Conservation (phyloP, 305 asterid genomes). For the Fraxinus paxiana region DNA sequence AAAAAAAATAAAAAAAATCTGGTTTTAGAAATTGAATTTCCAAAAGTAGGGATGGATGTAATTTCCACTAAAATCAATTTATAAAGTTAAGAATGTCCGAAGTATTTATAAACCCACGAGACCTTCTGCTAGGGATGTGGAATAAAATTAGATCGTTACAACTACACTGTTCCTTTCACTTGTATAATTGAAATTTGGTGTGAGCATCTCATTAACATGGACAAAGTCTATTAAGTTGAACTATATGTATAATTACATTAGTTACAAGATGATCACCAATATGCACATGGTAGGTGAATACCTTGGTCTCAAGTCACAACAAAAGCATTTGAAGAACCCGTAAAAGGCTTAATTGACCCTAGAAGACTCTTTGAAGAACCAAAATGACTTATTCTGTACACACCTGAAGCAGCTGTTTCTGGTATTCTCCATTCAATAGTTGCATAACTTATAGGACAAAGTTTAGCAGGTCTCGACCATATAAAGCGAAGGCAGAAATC, state of each 20-base stretch:
- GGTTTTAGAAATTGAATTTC: no score
- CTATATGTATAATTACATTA: not conserved
- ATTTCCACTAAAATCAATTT: not conserved
- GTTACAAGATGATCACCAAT: not conserved
- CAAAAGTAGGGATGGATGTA: no score
- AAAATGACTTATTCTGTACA: slow-evolving; percentile 76
- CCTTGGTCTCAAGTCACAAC: slow-evolving; percentile 50
- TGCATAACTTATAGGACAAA: slow-evolving; percentile 69
- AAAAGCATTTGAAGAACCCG: slow-evolving; percentile 87
- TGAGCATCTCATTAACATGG: not conserved
- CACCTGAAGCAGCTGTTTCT: slow-evolving; percentile 62
- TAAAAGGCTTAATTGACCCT: slow-evolving; percentile 73
- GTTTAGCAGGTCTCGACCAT: slow-evolving; percentile 83
- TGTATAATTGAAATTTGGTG: not conserved
- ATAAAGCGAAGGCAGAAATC: slow-evolving; percentile 77
- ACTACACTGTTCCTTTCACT: not conserved
- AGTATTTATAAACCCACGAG: not conserved
- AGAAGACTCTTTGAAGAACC: slow-evolving; percentile 77
- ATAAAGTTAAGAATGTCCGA: not conserved
- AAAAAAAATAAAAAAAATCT: no score
- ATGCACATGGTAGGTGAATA: not conserved
- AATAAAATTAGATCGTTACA: not conserved
- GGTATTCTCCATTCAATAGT: slow-evolving; percentile 84
- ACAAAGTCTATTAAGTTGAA: not conserved
- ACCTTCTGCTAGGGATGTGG: not conserved